Base-by-base conservation (phyloP, 768 basidiomycete species). In the Leccinum uliginosum region DNA sequence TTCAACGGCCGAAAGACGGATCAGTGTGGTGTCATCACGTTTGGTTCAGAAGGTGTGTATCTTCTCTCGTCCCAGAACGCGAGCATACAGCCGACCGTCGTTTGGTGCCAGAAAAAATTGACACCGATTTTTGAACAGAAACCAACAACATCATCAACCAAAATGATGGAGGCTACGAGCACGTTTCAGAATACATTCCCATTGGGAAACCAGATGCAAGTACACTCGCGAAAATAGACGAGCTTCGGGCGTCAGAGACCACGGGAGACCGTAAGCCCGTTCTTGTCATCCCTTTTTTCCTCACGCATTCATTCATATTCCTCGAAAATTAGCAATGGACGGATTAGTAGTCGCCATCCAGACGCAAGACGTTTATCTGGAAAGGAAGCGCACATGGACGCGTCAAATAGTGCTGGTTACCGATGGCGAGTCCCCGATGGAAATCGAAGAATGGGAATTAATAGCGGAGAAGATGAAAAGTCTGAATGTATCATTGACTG, bases 1-100 rank as follows among this genome's bases (percentile, higher is more conserved):
- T 93, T 86, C 67, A 84, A 89, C 62, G 90, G 87, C 14, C 80
- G 95, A 43, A 97, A 96, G 76, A 98, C 95, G 10, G 95, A 96
- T 67, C 86, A 92, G 67, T 92, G 93, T 67, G 91, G 93, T n/a
- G 83, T 98, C 27, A 80, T 97, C 48, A 73, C 87, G 3, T 93
- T 93, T 65, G 95, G 92, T n/a, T 83, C 87, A 2, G 85, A 91
- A 70, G 83, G 93, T 83, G 27, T 51, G 64, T 50, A 11, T 52
- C 30, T 24, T 45, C 1, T 26, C n/a, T n/a, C 23, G 14, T 21
- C 8, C 3, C 2, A 38, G n/a, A 4, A 7, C 30, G 34, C 12
- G 27, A 4, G 27, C 5, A 44, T 21, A 6, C 23, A 35, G 10
- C 30, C 44, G 10, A 26, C 1, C 2, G 19, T 34, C 51, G n/a